These are phyloP conservation scores for Ilyonectria mors-panacis DNA, from an alignment of 2,329 filamentous ascomycete genomes.

Conservation along the genomic window DNA sequence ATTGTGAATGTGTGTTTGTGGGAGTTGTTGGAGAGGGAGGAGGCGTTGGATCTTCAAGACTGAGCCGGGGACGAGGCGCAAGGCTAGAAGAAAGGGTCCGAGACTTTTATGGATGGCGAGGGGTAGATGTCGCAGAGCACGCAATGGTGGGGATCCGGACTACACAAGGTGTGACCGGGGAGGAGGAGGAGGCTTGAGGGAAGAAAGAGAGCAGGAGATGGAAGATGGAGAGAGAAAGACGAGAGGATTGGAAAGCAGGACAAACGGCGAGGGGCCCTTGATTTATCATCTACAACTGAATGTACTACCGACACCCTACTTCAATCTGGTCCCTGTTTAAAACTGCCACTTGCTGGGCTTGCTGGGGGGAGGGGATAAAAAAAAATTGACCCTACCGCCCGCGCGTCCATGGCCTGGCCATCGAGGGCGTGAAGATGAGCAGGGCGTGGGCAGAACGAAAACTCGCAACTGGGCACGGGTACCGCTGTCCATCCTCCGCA, in stretches of 20 bases:
- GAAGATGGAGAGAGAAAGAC: constrained; percentile 11
- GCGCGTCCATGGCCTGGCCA: constrained; percentile 37
- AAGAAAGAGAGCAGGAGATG: constrained; percentile 23
- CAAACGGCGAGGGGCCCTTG: constrained; percentile 29
- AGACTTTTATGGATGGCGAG: constrained; percentile 32
- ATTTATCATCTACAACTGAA: constrained; percentile 42
- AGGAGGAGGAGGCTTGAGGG: constrained; percentile 23
- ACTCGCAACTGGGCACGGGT: constrained; percentile 4
- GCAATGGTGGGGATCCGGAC: constrained; percentile 51
- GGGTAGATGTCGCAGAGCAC: constrained; percentile 44
- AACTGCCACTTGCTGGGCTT: constrained; percentile 38
- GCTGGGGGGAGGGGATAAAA: constrained; percentile 39
- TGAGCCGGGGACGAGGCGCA: constrained; percentile 21
- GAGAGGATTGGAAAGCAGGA: constrained; percentile 18
- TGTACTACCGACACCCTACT: constrained; percentile 40
- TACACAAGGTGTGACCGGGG: constrained; percentile 32
- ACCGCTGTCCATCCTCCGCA: constrained; percentile 4
- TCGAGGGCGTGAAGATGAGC: constrained; percentile 18
- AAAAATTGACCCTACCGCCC: constrained; percentile 33
- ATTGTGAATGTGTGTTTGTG: constrained; percentile 58
- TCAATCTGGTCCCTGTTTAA: constrained; percentile 34
- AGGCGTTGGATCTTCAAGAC: constrained; percentile 24
- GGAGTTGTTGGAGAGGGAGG: constrained; percentile 18
- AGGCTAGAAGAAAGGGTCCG: constrained; percentile 21
- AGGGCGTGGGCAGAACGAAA: constrained; percentile 30